Percentiles rank a stretch among this genome's conserved stretches.
Conservation (phyloP, 2,329 filamentous ascomycete species). For the Aphanoascus verrucosus region DNA sequence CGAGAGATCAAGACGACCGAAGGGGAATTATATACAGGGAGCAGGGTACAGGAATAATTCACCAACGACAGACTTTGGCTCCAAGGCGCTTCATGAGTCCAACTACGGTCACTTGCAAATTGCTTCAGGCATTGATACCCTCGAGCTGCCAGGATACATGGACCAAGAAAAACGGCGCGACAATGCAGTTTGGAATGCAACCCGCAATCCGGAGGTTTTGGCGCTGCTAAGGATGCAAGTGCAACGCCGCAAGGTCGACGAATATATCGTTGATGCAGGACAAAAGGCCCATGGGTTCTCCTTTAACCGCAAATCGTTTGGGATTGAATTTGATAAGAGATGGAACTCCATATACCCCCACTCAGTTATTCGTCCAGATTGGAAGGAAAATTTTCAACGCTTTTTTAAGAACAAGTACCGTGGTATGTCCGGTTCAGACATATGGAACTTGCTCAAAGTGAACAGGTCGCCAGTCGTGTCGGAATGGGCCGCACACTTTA, state of each 20-base stretch:
- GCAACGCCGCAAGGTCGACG: conserved; percentile 4
- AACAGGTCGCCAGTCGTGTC: not conserved
- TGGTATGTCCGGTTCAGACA: not conserved
- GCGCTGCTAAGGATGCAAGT: not conserved
- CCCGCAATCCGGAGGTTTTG: not conserved
- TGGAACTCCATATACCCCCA: conserved; percentile 8
- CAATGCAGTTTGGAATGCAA: not conserved
- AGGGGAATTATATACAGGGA: no score
- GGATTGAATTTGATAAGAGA: conserved; percentile 6
- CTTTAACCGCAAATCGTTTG: conserved; percentile 4
- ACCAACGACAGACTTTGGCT: no score
- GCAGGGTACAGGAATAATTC: no score
- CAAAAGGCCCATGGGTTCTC: not conserved
- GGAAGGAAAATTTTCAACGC: not conserved
- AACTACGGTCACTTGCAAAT: not conserved
- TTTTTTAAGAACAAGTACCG: not conserved
- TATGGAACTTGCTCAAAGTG: conserved; percentile 1
- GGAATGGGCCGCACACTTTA: conserved; percentile 4
- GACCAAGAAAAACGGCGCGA: not conserved
- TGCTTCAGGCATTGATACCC: not conserved
- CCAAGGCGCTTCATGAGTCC: no score
- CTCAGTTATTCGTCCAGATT: conserved; percentile 5
- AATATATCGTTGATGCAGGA: not conserved
- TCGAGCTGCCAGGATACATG: not conserved
- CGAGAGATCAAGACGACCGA: no score